phyloP scores from a whole-genome alignment of 495 filamentous ascomycete genomes.

The Bacidia rubella region DNA sequence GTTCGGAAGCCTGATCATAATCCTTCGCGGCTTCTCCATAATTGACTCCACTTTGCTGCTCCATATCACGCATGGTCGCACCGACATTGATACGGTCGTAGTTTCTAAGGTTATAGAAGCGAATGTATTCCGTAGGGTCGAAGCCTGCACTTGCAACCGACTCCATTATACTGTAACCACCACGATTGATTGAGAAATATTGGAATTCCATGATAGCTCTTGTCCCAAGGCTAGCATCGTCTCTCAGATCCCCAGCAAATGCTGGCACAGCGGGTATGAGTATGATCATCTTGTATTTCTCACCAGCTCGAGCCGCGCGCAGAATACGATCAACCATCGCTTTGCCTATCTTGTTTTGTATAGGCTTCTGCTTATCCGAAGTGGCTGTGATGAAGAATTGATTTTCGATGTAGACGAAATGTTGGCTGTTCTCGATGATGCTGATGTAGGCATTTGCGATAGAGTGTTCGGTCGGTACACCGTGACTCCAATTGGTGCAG shows the following conservation, averaged over 20 bases:
- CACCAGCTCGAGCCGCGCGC: constrained; percentile 52
- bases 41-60: constrained; percentile 53
- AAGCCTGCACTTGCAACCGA: constrained; percentile 55
- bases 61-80: constrained; percentile 45
- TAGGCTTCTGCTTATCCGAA: constrained; percentile 56
- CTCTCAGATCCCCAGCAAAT: constrained; percentile 78
- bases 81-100: constrained; percentile 83
- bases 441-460: constrained; percentile 81
- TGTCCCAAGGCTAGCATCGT: constrained; percentile 68
- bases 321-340: constrained; percentile 82
- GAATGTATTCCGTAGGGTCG: constrained; percentile 67
- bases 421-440: constrained; percentile 63
- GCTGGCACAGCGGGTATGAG: constrained; percentile 79
- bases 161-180: constrained; percentile 78
- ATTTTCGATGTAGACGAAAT: constrained; percentile 93
- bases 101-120: constrained; percentile 89
- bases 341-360: constrained; percentile 76
- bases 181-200: constrained; percentile 80
- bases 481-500: constrained; percentile 58
- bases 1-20: constrained; percentile 40
- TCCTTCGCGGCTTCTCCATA: constrained; percentile 59
- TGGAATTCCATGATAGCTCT: constrained; percentile 95
- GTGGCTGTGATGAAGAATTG: constrained; percentile 98
- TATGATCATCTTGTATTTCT: constrained; percentile 75
- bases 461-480: constrained; percentile 61